These are phyloP conservation scores for Pulveroboletus frians DNA, from an alignment of 768 basidiomycete genomes.

Conservation along the genomic window DNA sequence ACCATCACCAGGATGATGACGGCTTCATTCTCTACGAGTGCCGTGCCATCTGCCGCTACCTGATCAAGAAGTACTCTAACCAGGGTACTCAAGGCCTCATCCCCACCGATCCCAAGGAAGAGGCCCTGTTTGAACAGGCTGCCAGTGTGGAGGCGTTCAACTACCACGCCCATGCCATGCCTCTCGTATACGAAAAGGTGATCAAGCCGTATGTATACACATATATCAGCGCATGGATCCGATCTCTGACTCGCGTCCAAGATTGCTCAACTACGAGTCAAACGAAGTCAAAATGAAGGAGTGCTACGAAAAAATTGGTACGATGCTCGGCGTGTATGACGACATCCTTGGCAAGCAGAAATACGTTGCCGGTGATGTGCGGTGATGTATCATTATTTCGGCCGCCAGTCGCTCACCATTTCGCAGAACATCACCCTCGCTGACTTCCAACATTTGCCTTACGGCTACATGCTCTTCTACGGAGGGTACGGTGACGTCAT, in stretches of 20 bases:
- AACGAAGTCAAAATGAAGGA: constrained; percentile 20
- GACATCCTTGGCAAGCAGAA: constrained; percentile 47
- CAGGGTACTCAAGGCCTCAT: constrained; percentile 46
- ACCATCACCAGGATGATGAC: constrained; percentile 43
- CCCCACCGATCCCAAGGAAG: constrained; percentile 38
- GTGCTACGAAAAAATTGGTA: constrained; percentile 17
- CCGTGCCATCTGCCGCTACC: constrained; percentile 57
- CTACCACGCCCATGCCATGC: constrained; percentile 43
- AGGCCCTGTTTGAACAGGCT: too few relatives aligned
- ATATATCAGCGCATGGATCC: too few relatives aligned
- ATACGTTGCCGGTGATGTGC: constrained; percentile 54
- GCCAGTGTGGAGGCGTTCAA: too few relatives aligned
- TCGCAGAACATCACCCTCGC: constrained; percentile 41
- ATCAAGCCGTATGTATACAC: constrained; percentile 37
- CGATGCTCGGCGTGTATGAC: constrained; percentile 49
- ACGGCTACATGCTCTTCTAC: constrained; percentile 27
- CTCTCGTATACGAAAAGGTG: constrained; percentile 41
- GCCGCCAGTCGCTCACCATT: neutral
- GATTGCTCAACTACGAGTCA: constrained; percentile 14
- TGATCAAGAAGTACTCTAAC: constrained; percentile 48
- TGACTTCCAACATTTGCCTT: constrained; percentile 55
- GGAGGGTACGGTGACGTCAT: constrained; percentile 30
- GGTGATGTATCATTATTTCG: constrained; percentile 6
- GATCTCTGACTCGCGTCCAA: constrained; percentile 1
- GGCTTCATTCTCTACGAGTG: constrained; percentile 60